Base-by-base conservation (phyloP, 148 eudicot species). In the Rhododendron griersonianum region DNA sequence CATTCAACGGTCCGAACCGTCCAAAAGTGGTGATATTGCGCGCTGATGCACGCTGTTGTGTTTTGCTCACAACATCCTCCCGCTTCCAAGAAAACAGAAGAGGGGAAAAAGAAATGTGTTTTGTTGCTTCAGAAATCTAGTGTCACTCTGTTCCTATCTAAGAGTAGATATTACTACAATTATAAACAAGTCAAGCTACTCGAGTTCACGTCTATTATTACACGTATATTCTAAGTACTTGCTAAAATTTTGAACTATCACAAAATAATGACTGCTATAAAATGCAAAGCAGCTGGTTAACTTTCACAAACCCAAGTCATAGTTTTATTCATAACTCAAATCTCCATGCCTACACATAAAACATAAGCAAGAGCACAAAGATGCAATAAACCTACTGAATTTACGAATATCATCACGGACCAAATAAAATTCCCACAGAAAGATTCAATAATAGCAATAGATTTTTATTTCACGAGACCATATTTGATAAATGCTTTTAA, bases 401-500 rank as follows among this genome's bases (percentile, higher is more conserved):
- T 74, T 35, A 15, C 21, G 7, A 77, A 41, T 2, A 78, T 25
- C 8, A 45, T 44, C 7, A 8, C 45, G 7, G 51, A 39, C 25
- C 7, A 65, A 69, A 23, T 35, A 33, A 81, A n/a, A 48, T 65
- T 35, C 16, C 81, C 48, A 16, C 23, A n/a, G 55, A 41, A 86
- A 53, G 25, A 2, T 81, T 74, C 2, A 19, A 74, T 82, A 86
- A 44, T 28, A 74, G 55, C 81, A 75, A 11, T n/a, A 53, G 14
- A 82, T 16, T 55, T 55, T 55, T 57, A 81, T 86, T 86, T 83
- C 78, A 83, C 7, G 5, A 44, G 78, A 78, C 41, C 63, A 2
- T 30, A 44, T 73, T 23, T 35, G 45, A 81, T 86, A 39, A 45
- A 71, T n/a, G 57, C 44, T 78, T 83, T 47, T 37, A 30, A 71